Evolutionary conservation across 768 basidiomycete species (phyloP).

Genomic region (Hericium coralloides): DNA sequence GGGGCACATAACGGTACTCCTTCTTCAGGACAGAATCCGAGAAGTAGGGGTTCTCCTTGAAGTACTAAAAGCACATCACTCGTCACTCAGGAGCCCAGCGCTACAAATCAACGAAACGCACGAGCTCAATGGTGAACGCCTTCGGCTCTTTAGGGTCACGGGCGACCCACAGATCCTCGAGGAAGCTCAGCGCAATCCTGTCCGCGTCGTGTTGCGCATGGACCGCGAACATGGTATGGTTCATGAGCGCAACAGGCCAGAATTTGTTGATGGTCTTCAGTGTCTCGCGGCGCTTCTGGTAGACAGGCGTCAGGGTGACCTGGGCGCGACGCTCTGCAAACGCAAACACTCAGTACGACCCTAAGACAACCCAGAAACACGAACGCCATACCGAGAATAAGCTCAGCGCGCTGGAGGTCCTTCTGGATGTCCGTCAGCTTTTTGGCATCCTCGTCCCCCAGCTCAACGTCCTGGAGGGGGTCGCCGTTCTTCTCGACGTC

Average conservation of each 20-base stretch:
- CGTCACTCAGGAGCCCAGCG: too few species aligned
- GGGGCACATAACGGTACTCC: conserved; percentile 64
- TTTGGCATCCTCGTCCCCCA: conserved; percentile 63
- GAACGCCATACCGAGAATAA: conserved; percentile 53
- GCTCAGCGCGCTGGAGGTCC: conserved; percentile 61
- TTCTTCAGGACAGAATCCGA: conserved; percentile 68
- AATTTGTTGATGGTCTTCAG: conserved; percentile 65
- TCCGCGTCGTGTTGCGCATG: conserved; percentile 69
- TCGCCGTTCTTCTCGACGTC: conserved; percentile 55
- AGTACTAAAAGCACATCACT: conserved; percentile 38
- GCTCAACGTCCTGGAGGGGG: conserved; percentile 55
- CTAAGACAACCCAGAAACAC: neutral
- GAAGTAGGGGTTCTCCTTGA: conserved; percentile 85
- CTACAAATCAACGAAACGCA: conserved; percentile 33
- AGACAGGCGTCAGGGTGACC: conserved; percentile 48
- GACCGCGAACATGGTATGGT: conserved; percentile 52
- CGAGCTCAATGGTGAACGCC: conserved; percentile 83
- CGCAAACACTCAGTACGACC: conserved; percentile 2
- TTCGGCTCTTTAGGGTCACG: conserved; percentile 68
- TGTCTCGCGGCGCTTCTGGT: conserved; percentile 60
- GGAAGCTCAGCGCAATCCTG: conserved; percentile 70
- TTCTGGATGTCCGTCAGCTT: conserved; percentile 59
- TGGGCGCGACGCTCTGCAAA: conserved; percentile 56
- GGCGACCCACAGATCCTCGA: conserved; percentile 80
- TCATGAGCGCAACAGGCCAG: conserved; percentile 82